A percentile compares a stretch with the other conserved stretches of the same genome.
phyloP scores from a whole-genome alignment of 1,284 basidiomycete genomes.

The Cutaneotrichosporon cutaneum region DNA sequence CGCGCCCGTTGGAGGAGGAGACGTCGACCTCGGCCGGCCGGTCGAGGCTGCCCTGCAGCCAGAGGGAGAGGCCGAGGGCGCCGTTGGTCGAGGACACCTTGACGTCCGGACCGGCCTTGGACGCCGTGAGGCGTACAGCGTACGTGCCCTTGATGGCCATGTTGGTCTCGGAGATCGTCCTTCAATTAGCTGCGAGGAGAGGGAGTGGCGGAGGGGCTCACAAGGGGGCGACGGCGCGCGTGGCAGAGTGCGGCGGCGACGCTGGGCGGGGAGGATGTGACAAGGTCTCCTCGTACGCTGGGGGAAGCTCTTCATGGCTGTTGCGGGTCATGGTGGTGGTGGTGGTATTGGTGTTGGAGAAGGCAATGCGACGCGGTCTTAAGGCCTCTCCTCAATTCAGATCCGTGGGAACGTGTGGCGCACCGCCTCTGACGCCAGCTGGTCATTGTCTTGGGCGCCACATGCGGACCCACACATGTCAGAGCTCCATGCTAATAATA shows the following conservation, averaged over 20 bases:
- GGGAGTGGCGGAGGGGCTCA: background rate
- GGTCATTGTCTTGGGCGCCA: too few relatives aligned
- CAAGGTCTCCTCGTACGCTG: background rate
- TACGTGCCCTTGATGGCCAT: background rate
- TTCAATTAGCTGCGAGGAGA: background rate
- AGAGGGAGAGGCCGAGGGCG: background rate
- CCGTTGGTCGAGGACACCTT: slow-evolving; percentile 9
- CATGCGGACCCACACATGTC: too few relatives aligned
- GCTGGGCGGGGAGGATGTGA: background rate
- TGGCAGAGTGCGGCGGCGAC: background rate
- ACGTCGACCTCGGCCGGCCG: slow-evolving; percentile 7
- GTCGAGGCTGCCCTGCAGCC: background rate
- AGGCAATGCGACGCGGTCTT: too few relatives aligned
- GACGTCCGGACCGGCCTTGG: slow-evolving; percentile 6
- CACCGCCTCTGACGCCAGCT: too few relatives aligned
- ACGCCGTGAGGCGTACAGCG: background rate
- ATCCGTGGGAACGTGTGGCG: too few relatives aligned
- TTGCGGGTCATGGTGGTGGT: background rate
- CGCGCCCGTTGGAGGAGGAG: slow-evolving; percentile 7
- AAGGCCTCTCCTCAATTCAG: too few relatives aligned
- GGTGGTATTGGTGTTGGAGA: background rate
- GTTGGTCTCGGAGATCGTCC: background rate
- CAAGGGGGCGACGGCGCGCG: slow-evolving; percentile 1
- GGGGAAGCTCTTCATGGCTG: background rate
- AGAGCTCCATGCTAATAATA: too few relatives aligned